phyloP scores from a whole-genome alignment of 805 yeast genomes.

The Nakazawaea populi region DNA sequence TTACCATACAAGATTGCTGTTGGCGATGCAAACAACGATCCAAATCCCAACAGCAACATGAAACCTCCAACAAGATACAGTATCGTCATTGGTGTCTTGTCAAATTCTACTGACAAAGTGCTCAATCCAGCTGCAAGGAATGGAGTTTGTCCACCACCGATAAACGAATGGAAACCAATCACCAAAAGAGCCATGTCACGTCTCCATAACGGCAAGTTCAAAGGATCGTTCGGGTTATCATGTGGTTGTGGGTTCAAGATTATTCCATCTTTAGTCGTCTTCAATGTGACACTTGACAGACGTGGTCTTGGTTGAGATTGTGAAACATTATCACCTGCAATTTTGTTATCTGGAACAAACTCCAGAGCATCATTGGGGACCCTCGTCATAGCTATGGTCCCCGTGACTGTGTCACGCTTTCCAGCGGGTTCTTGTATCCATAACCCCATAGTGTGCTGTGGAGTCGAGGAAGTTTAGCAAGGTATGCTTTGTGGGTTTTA shows the following conservation, averaged over 20 bases:
- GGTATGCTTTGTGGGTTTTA: too few species aligned
- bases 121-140: conserved; percentile 52
- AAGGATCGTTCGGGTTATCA: conserved; percentile 57
- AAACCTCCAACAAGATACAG: conserved; percentile 53
- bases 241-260: conserved; percentile 58
- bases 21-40: conserved; percentile 53
- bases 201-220: conserved; percentile 60
- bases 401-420: background rate
- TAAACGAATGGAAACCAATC: conserved; percentile 51
- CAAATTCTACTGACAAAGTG: conserved; percentile 34
- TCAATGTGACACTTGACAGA: conserved; percentile 23
- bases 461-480: too few species aligned
- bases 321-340: too few species aligned
- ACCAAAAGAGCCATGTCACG: conserved; percentile 47
- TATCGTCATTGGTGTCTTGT: conserved; percentile 32
- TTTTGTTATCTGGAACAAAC: background rate
- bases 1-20: conserved; percentile 53
- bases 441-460: background rate
- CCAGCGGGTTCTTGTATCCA: background rate
- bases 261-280: conserved; percentile 41
- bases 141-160: conserved; percentile 61
- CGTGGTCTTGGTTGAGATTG: background rate
- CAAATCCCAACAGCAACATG: conserved; percentile 55
- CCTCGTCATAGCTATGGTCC: background rate
- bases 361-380: background rate